Evolutionary conservation across 352 stramenopile genomes (phyloP).

Genomic region (Phytophthora sp.): DNA sequence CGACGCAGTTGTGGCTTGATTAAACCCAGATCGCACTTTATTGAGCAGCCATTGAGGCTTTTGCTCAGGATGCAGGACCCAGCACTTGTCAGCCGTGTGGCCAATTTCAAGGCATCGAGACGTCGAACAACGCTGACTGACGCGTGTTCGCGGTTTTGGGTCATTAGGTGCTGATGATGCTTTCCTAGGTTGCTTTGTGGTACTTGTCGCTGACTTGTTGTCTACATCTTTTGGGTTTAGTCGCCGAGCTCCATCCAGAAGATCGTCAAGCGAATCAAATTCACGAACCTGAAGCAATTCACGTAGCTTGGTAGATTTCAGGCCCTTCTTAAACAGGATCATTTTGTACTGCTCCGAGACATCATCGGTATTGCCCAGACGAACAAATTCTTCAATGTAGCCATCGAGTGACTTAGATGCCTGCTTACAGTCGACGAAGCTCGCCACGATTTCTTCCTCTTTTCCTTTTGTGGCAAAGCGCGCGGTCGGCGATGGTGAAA

Average conservation of each 20-base stretch:
- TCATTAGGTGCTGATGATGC: not conserved
- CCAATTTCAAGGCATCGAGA: slow-evolving; percentile 3
- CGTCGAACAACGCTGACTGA: not conserved
- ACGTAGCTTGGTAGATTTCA: slow-evolving; percentile 6
- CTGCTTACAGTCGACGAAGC: slow-evolving; percentile 13
- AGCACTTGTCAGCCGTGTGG: slow-evolving; percentile 6
- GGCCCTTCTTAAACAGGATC: slow-evolving; percentile 16
- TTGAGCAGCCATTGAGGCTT: slow-evolving; percentile 4
- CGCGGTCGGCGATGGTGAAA: no score
- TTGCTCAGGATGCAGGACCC: not conserved
- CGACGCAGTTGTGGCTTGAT: not conserved
- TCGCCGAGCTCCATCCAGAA: not conserved
- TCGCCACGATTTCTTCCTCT: slow-evolving; percentile 2
- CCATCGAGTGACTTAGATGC: not conserved
- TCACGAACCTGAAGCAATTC: slow-evolving; percentile 5
- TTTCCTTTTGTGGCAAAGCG: slow-evolving; percentile 4
- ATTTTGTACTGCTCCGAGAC: slow-evolving; percentile 13
- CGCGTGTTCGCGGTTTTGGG: not conserved
- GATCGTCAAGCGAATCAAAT: slow-evolving; percentile 2
- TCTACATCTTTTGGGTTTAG: slow-evolving; percentile 1
- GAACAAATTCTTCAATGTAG: slow-evolving; percentile 10
- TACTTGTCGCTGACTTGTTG: not conserved
- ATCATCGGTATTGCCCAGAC: slow-evolving; percentile 11
- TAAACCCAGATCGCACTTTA: not conserved
- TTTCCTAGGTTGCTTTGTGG: not conserved